These are phyloP conservation scores for Lathyrus tuberosus DNA, from an alignment of 306 rosid species.

Conservation along the genomic window DNA sequence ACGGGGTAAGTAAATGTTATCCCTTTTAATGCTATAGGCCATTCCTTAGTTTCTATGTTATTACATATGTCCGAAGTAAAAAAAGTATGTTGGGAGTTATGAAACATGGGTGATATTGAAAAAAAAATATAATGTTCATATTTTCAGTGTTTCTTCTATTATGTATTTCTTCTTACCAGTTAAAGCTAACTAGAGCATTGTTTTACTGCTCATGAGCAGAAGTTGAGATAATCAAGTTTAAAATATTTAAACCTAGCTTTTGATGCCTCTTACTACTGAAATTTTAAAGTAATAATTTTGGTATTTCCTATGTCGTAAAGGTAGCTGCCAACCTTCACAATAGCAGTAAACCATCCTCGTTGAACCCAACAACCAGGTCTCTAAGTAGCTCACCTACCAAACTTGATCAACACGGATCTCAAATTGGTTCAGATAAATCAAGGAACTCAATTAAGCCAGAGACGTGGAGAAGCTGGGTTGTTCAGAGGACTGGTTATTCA, in stretches of 20 bases:
- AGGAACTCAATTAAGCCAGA: slow-evolving; percentile 51
- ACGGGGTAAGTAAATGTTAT: slow-evolving; percentile 56
- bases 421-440: slow-evolving; percentile 42
- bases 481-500: slow-evolving; percentile 60
- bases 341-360: slow-evolving; percentile 48
- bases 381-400: slow-evolving; percentile 41
- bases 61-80: slow-evolving; percentile 8
- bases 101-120: slow-evolving; percentile 11
- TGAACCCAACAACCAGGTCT: slow-evolving; percentile 38
- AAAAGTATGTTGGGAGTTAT: neutral
- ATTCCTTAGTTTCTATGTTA: slow-evolving; percentile 21
- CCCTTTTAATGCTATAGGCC: slow-evolving; percentile 6
- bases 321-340: slow-evolving; percentile 49
- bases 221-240: slow-evolving; percentile 27
- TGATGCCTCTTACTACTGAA: slow-evolving; percentile 26
- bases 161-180: slow-evolving; percentile 27
- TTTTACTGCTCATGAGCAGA: slow-evolving; percentile 13
- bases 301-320: slow-evolving; percentile 61
- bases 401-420: slow-evolving; percentile 44
- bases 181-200: slow-evolving; percentile 2
- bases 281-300: slow-evolving; percentile 50
- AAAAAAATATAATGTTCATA: neutral
- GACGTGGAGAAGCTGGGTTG: slow-evolving; percentile 72
- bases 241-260: slow-evolving; percentile 47
- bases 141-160: neutral